Evolutionary conservation across 257 asterid species (phyloP).

Genomic region (Catharanthus roseus): DNA sequence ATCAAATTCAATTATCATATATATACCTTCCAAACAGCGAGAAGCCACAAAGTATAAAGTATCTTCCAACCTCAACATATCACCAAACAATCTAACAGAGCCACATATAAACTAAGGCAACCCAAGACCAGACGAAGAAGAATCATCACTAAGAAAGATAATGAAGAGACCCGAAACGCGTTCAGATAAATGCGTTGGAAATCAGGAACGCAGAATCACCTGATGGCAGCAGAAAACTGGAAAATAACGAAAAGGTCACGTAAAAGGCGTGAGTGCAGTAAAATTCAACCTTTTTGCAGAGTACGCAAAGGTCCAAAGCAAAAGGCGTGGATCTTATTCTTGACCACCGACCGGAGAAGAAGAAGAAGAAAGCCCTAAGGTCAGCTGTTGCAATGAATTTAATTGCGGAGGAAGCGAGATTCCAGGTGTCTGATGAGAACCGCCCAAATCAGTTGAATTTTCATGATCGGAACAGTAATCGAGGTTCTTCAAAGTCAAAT

Average conservation of each 20-base stretch:
- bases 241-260: slow-evolving; percentile 15
- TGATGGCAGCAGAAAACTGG: neutral
- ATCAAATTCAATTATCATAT: neutral
- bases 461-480: slow-evolving; percentile 20
- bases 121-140: no score
- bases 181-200: neutral
- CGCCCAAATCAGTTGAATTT: slow-evolving; percentile 19
- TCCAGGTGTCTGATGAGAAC: slow-evolving; percentile 22
- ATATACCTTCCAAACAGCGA: slow-evolving; percentile 5
- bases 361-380: neutral
- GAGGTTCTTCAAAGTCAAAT: slow-evolving; percentile 19
- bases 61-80: neutral
- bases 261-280: slow-evolving; percentile 18
- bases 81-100: neutral
- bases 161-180: neutral
- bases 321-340: slow-evolving; percentile 20
- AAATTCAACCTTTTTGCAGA: slow-evolving; percentile 17
- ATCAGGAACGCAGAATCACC: slow-evolving; percentile 2
- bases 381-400: neutral
- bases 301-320: slow-evolving; percentile 31
- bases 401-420: slow-evolving; percentile 23
- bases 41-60: neutral
- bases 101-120: neutral
- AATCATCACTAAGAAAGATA: neutral
- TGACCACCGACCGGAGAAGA: no score